Evolutionary conservation across 768 basidiomycete species (phyloP), one percentile per base, ranked within the genome.

Genomic region (Hericium erinaceus): DNA sequence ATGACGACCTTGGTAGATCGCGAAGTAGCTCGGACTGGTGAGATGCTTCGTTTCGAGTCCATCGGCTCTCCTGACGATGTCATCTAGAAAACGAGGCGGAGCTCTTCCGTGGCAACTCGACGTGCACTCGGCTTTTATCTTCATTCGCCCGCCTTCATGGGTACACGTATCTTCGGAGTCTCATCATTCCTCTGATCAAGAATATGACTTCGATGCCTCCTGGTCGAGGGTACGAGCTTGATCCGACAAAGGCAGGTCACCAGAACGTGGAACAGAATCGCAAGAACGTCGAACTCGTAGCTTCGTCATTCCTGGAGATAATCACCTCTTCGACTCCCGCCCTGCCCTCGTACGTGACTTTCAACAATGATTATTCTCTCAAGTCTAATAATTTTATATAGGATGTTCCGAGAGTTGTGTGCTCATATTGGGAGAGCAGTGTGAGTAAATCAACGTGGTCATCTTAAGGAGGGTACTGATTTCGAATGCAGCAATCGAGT

Each of bases 81-180:
- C 57, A 46, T 44, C n/a, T 68, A 92, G 94, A 83, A 41, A 85
- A 77, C 63, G 91, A 95, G 61, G 77, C 84, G 0, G 79, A 81
- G n/a, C 73, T 98, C 8, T 97, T 98, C 74, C 79, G 95, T 52
- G 78, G 88, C 59, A 97, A 95, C 68, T 87, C 89, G 2, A 89
- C 89, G 1, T 92, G 86, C 64, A 89, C 89, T n/a, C 76, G 89
- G 46, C 85, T 98, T 58, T 72, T 97, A 48, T 91, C 91, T 6
- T 82, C 85, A 2, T 95, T 95, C 64, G 91, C 90, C 3, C 84
- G 79, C 66, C 82, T 88, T n/a, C 91, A 94, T 60, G 95, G 94
- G 4, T 97, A 95, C 69, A 84, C 85, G 57, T 97, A 95, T 69
- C 75, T 97, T n/a, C 80, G 93, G 18, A 81, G 78, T 48, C 77